Percentiles rank a stretch among this genome's conserved stretches.
These are phyloP conservation scores for Fusarium sp. DNA, from an alignment of 2,329 filamentous ascomycete genomes.

Conservation along the genomic window DNA sequence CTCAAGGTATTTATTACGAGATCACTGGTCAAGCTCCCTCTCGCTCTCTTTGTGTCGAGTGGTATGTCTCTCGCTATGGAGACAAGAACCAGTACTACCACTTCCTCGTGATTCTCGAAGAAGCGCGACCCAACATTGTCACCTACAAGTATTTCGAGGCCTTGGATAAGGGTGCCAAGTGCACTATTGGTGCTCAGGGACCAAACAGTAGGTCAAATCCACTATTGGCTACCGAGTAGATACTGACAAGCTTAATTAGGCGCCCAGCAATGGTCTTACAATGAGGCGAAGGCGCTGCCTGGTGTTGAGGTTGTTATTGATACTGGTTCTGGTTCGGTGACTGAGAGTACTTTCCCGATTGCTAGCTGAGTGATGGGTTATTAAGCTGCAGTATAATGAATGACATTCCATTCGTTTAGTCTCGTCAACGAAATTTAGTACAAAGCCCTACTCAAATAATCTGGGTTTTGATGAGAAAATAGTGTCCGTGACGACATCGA, in stretches of 20 bases:
- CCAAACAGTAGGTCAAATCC: neutral
- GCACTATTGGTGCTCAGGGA: constrained; percentile 8
- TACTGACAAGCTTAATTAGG: neutral
- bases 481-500: neutral
- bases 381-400: no score
- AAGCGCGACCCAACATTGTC: constrained; percentile 6
- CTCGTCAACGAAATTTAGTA: neutral
- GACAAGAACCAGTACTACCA: constrained; percentile 12
- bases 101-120: constrained; percentile 2
- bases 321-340: neutral
- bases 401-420: neutral
- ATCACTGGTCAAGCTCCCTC: neutral
- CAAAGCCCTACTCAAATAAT: neutral
- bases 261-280: constrained; percentile 11
- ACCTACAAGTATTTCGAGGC: constrained; percentile 13
- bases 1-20: constrained; percentile 7
- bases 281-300: constrained; percentile 5
- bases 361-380: neutral
- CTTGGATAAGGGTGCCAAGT: neutral
- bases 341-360: neutral
- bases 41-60: constrained; percentile 1
- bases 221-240: neutral
- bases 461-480: neutral
- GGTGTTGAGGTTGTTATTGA: constrained; percentile 6
- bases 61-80: constrained; percentile 10